These are phyloP conservation scores for Rickenella mellea DNA, from an alignment of 768 basidiomycete genomes.

Conservation along the genomic window DNA sequence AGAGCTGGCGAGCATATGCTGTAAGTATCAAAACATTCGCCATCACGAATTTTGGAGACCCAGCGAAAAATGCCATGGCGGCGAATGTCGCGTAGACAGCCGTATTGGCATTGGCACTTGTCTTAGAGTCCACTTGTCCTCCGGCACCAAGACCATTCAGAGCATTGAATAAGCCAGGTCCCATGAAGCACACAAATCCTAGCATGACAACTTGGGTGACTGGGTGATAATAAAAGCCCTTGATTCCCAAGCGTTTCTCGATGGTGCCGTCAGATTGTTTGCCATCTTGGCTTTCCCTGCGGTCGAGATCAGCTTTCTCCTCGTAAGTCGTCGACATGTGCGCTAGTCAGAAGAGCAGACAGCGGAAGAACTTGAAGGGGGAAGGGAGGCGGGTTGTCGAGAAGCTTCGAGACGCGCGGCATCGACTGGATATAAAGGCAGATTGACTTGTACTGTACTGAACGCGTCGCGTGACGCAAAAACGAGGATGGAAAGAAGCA, in stretches of 20 bases:
- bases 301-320: no score
- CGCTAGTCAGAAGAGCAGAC: no score
- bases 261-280: conserved; percentile 8
- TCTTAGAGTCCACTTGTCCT: conserved; percentile 58
- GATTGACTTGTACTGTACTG: no score
- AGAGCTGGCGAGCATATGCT: conserved; percentile 34
- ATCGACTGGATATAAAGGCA: no score
- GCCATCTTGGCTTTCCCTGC: no score
- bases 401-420: no score
- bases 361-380: no score
- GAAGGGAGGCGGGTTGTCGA: no score
- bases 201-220: conserved; percentile 52
- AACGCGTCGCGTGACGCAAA: no score
- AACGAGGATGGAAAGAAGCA: no score
- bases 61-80: conserved; percentile 55
- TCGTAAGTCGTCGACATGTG: no score
- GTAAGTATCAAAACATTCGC: not conserved
- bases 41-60: conserved; percentile 30
- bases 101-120: conserved; percentile 60
- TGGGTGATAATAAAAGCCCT: conserved; percentile 50
- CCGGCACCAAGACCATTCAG: conserved; percentile 74
- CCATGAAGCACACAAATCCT: conserved; percentile 57
- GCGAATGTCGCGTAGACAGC: conserved; percentile 62
- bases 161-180: conserved; percentile 67
- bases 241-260: conserved; percentile 41